Percentiles rank a stretch among this genome's conserved stretches.
Evolutionary conservation across 2,329 filamentous ascomycete genomes (phyloP).

Genomic region (Phoma sp.): DNA sequence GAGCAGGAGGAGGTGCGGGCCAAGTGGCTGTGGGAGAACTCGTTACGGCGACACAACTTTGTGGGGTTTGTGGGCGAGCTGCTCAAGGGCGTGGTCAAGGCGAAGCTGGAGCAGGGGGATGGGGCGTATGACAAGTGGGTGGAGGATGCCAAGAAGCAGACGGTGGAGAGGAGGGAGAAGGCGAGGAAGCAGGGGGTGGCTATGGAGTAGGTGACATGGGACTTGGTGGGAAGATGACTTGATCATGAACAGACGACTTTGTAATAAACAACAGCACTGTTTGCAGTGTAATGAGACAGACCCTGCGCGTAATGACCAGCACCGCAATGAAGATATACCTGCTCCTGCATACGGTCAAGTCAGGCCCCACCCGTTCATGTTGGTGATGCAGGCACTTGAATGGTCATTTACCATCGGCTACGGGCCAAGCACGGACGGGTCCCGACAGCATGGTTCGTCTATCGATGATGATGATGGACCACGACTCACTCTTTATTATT

Average conservation of each 20-base stretch:
- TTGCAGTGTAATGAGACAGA: too few relatives aligned
- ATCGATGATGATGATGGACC: not conserved
- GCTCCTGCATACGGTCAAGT: too few relatives aligned
- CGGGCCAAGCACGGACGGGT: slow-evolving; percentile 6
- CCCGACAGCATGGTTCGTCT: slow-evolving; percentile 2
- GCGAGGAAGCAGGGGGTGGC: slow-evolving; percentile 47
- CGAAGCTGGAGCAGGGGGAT: slow-evolving; percentile 72
- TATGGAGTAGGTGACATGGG: slow-evolving; percentile 33
- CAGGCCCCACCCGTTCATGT: too few relatives aligned
- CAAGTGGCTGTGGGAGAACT: slow-evolving; percentile 95
- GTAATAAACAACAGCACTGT: too few relatives aligned
- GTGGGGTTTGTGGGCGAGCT: slow-evolving; percentile 93
- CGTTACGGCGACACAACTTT: slow-evolving; percentile 90
- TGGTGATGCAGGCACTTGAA: too few relatives aligned
- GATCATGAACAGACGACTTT: too few relatives aligned
- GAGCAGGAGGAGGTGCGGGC: slow-evolving; percentile 83
- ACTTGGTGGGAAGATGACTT: too few relatives aligned
- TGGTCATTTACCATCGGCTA: not conserved
- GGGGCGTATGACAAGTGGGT: slow-evolving; percentile 77
- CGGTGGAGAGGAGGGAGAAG: slow-evolving; percentile 58
- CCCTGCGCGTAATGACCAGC: too few relatives aligned
- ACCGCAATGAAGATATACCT: too few relatives aligned
- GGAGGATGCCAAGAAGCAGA: slow-evolving; percentile 69
- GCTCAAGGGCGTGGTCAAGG: slow-evolving; percentile 80
- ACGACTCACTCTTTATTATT: not conserved